These are phyloP conservation scores for Albophoma yamanashiensis DNA, from an alignment of 2,329 filamentous ascomycete species.

Conservation along the genomic window DNA sequence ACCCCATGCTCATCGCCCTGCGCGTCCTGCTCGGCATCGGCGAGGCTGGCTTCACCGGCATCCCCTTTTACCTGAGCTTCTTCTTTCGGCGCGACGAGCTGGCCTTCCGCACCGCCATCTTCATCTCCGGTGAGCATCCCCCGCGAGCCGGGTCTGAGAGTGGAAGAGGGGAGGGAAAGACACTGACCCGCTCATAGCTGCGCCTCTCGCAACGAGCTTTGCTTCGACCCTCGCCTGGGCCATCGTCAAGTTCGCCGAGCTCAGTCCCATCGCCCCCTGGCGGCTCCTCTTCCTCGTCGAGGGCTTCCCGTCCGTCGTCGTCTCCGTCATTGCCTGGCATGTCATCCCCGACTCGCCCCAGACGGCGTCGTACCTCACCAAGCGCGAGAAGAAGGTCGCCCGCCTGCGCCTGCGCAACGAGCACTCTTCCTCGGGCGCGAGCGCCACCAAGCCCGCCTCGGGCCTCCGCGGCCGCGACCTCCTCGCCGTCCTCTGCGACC, in stretches of 20 bases:
- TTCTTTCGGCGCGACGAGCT: constrained; percentile 61
- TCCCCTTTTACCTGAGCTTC: constrained; percentile 54
- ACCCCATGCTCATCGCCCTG: constrained; percentile 43
- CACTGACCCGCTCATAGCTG: constrained; percentile 37
- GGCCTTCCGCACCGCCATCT: constrained; percentile 75
- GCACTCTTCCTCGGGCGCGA: neutral
- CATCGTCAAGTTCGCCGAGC: constrained; percentile 58
- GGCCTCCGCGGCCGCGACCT: constrained; percentile 46
- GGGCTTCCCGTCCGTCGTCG: constrained; percentile 71
- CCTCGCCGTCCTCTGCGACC: constrained; percentile 28
- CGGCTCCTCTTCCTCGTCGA: constrained; percentile 76
- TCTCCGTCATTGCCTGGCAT: constrained; percentile 63
- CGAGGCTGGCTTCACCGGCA: constrained; percentile 55
- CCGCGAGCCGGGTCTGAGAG: neutral
- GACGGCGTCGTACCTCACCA: constrained; percentile 51
- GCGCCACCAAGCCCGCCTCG: constrained; percentile 4
- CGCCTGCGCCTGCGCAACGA: constrained; percentile 52
- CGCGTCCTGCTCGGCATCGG: constrained; percentile 49
- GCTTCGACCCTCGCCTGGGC: constrained; percentile 70
- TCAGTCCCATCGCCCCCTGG: constrained; percentile 68
- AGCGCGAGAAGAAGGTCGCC: constrained; percentile 58
- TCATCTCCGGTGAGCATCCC: constrained; percentile 56
- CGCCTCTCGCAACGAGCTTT: constrained; percentile 66
- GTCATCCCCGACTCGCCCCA: constrained; percentile 67
- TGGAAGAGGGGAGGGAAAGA: too few relatives aligned